These are phyloP conservation scores for Tricholoma furcatifolium DNA, from an alignment of 768 basidiomycete species.

Conservation along the genomic window DNA sequence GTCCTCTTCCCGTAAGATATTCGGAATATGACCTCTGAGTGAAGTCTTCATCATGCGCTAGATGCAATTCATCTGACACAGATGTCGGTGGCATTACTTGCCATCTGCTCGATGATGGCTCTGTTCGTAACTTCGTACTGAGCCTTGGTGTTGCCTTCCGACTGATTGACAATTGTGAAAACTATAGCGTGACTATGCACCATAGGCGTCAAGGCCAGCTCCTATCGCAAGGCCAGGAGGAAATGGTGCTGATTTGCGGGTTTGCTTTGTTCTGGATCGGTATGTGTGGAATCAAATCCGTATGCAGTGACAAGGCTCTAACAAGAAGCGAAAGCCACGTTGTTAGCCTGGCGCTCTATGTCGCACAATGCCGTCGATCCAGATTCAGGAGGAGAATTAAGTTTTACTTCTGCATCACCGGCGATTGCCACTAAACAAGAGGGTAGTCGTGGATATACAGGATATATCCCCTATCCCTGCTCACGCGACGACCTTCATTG, in stretches of 20 bases:
- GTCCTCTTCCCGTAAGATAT: constrained; percentile 40
- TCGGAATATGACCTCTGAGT: neutral
- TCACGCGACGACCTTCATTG: constrained; percentile 61
- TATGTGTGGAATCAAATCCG: constrained; percentile 30
- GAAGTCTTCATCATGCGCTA: constrained; percentile 20
- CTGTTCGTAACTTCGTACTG: constrained; percentile 44
- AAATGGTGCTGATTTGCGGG: constrained; percentile 67
- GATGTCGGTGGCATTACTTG: constrained; percentile 69
- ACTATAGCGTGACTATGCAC: constrained; percentile 62
- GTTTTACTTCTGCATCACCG: constrained; percentile 10
- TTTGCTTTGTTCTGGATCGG: constrained; percentile 79
- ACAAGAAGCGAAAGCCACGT: constrained; percentile 28
- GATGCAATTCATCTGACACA: constrained; percentile 70
- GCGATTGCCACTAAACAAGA: constrained; percentile 7
- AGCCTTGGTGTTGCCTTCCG: neutral
- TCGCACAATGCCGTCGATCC: constrained; percentile 25
- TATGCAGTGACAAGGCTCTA: neutral
- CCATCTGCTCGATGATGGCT: constrained; percentile 61
- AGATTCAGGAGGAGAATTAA: constrained; percentile 20
- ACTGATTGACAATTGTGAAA: neutral
- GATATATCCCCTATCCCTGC: constrained; percentile 49
- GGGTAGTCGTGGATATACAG: constrained; percentile 14
- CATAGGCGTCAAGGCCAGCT: constrained; percentile 59
- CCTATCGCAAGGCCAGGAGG: constrained; percentile 71
- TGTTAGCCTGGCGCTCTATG: constrained; percentile 46